Percentiles rank a stretch among this genome's conserved stretches.
Evolutionary conservation across 441 rosid species (phyloP).

Genomic region (Lepidium campestre): DNA sequence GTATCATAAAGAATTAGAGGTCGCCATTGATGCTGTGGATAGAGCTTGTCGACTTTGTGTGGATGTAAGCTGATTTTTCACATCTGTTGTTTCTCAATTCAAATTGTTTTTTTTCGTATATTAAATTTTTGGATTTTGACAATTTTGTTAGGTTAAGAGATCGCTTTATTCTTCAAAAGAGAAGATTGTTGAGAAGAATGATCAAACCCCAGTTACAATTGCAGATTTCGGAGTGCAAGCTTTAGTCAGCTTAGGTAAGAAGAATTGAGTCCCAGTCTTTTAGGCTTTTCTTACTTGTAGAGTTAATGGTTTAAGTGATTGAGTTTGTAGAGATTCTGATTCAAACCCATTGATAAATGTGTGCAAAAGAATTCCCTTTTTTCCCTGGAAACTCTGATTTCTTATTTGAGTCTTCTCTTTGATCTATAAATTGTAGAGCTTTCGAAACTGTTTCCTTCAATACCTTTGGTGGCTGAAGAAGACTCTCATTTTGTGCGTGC

Average conservation of each 20-base stretch:
- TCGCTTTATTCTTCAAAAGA: slow-evolving; percentile 43
- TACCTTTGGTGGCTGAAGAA: slow-evolving; percentile 94
- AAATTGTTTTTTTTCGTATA: background rate
- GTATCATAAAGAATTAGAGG: slow-evolving; percentile 67
- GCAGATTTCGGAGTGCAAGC: slow-evolving; percentile 97
- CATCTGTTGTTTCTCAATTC: background rate
- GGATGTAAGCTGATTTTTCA: slow-evolving; percentile 34
- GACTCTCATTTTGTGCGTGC: slow-evolving; percentile 64
- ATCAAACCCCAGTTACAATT: slow-evolving; percentile 74
- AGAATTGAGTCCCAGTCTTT: background rate
- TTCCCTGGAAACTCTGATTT: too few relatives aligned
- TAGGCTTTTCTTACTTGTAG: background rate
- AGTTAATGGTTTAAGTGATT: background rate
- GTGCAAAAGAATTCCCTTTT: too few relatives aligned
- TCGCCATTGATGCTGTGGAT: slow-evolving; percentile 64
- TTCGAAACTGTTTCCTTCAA: slow-evolving; percentile 63
- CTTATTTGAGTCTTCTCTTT: background rate
- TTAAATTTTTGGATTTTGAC: background rate
- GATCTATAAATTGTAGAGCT: slow-evolving; percentile 44
- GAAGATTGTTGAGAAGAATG: slow-evolving; percentile 66
- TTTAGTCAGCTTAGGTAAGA: slow-evolving; percentile 68
- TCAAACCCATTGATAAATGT: too few relatives aligned
- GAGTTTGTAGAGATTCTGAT: background rate
- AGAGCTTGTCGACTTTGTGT: slow-evolving; percentile 83
- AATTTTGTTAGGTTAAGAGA: slow-evolving; percentile 46